Evolutionary conservation across 768 basidiomycete genomes (phyloP), one percentile per base, ranked within the genome.

Genomic region (Hygrophoropsis aurantiaca): DNA sequence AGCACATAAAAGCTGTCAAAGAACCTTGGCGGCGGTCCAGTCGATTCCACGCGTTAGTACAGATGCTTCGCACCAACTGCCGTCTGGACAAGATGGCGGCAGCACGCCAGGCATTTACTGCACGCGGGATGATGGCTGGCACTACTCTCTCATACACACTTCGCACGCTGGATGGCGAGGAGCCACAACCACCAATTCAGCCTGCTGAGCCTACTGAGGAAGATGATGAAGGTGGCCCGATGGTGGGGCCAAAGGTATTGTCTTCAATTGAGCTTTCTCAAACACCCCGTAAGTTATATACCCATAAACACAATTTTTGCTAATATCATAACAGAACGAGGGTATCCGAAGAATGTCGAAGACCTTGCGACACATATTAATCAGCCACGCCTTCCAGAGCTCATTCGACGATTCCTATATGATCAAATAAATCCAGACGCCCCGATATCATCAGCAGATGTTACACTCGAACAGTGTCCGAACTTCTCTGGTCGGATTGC

Each of bases 1-100:
- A 55, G 19, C 53, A 56, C 9, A 56, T 56, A 23, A 54, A 54
- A 7, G 52, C 65, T 18, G 61, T 70, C 21, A 72, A 71, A 49
- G 38, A 48, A 5, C 44, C 50, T 0, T 56, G 55, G 55, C 10
- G 49, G 23, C 11, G 26, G 0, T 55, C 50, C 3, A 59, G 42
- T 39, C 57, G 25, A 11, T 52, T 44, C 30, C 24, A 57, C 16
- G 47, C 60, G 18, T 49, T 60, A 15, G 41, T 37, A 11, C 60
- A 62, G 35, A 58, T 62, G 51, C 51, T 62, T 3, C n/a, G 47
- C 7, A 58, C 51, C 18, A 61, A 57, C 26, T 51, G 49, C 27
- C 35, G 49, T 8, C 52, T 58, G n/a, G 55, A 56, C 35, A 51
- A 27, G 40, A 49, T 11, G 36, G 44, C 5, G 21, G 23, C 13